Evolutionary conservation across 345 rosid genomes (phyloP), one percentile per base, ranked within the genome.

Genomic region (Citrus inodora): DNA sequence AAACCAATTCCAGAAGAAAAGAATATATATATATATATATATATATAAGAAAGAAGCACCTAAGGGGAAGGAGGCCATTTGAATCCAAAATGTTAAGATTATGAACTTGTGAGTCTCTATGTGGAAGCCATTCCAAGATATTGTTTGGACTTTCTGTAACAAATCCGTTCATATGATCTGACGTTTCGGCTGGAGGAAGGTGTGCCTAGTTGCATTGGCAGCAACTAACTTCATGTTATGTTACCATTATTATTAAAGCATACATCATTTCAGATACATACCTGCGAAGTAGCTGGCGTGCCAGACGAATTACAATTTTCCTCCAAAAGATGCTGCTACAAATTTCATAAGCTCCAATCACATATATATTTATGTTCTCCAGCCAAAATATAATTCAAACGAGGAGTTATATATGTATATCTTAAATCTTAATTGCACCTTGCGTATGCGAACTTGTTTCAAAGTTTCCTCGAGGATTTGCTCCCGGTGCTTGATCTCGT

Each of bases 381-480:
- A 9, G 10, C 33, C 37, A 61, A 22, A 59, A 59, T 59, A 70
- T 27, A 74, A 58, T 64, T 5, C 38, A 64, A 30, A 14, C 32
- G 2, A 24, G 58, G 17, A 3, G 14, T 46, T 42, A 42, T 42
- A 38, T 38, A 38, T 7, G 1, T 38, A 38, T 38, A 1, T 37
- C 9, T 37, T 37, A 37, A 7, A 37, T 37, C 40, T 37, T 37
- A 37, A 37, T 37, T 0, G 9, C 10, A 86, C 88, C 87, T 85
- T 86, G 70, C 59, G 87, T 4, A 76, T 28, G 24, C 48, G 82
- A 7, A 88, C 72, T 16, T 65, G 79, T 59, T 73, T 79, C 70
- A 86, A 53, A 24, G 82, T 73, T 72, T 78, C 82, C 60, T 81
- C 76, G 3, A 88, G 86, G 68, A 85, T 78, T 67, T 83, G 88